Evolutionary conservation across 345 rosid genomes (phyloP).

Genomic region (Dipteronia sinensis): DNA sequence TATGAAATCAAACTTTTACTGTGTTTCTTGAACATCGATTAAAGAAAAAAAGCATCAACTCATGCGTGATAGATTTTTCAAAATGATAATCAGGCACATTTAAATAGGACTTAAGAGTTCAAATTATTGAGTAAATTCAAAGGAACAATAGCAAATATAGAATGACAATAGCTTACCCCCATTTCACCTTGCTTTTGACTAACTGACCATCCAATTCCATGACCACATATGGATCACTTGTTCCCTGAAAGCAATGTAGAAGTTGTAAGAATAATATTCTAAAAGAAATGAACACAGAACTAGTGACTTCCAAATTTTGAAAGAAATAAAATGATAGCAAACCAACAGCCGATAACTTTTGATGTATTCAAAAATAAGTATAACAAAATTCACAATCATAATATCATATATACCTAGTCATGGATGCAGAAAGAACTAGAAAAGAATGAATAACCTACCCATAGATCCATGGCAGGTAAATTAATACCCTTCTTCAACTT

Average conservation of each 20-base stretch:
- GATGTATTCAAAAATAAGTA: not conserved
- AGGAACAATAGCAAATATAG: not conserved
- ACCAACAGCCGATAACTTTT: not conserved
- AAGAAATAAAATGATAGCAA: not conserved
- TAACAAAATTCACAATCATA: not conserved
- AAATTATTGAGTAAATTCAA: not conserved
- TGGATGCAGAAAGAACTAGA: not conserved
- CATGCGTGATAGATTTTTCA: not conserved
- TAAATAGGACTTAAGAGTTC: not conserved
- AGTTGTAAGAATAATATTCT: not conserved
- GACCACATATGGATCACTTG: constrained; percentile 83
- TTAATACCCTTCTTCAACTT: constrained; percentile 73
- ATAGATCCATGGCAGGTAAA: constrained; percentile 94
- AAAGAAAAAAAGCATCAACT: not conserved
- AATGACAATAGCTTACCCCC: constrained; percentile 56
- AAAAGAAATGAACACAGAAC: not conserved
- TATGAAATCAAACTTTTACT: not conserved
- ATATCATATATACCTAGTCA: not conserved
- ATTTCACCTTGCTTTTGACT: constrained; percentile 75
- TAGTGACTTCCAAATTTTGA: not conserved
- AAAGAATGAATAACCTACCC: constrained; percentile 51
- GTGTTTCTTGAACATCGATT: constrained; percentile 17
- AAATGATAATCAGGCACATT: not conserved
- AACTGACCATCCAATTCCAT: constrained; percentile 89
- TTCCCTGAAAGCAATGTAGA: constrained; percentile 56